Conservation (phyloP, 2,329 filamentous ascomycete genomes). For the Claviceps pazoutovae region DNA sequence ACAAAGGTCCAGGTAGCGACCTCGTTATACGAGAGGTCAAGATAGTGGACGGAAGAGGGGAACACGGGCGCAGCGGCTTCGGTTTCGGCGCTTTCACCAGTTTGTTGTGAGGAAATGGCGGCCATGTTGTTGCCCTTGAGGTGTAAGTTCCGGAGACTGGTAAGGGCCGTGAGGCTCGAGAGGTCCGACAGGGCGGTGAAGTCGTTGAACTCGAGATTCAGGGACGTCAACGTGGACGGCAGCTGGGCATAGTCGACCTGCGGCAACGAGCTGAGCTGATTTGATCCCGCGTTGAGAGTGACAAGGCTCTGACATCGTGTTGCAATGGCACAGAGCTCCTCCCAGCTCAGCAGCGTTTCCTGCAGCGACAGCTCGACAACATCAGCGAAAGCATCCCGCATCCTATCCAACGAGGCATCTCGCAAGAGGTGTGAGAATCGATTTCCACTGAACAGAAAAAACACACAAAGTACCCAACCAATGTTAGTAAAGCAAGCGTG, state of each 20-base stretch:
- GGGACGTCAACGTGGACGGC: slow-evolving; percentile 38
- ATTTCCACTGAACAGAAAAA: slow-evolving; percentile 46
- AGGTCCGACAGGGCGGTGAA: slow-evolving; percentile 48
- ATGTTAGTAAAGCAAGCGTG: background rate
- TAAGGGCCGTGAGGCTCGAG: slow-evolving; percentile 34
- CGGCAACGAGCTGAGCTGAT: slow-evolving; percentile 41
- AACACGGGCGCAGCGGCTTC: slow-evolving; percentile 30
- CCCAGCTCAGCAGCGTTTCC: slow-evolving; percentile 53
- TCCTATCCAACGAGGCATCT: slow-evolving; percentile 16
- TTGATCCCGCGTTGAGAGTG: slow-evolving; percentile 39
- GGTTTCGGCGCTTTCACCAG: slow-evolving; percentile 20
- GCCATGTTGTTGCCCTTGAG: slow-evolving; percentile 67
- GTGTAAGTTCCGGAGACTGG: slow-evolving; percentile 43
- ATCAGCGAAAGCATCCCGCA: slow-evolving; percentile 29
- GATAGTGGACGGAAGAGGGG: slow-evolving; percentile 39
- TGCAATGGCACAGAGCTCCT: slow-evolving; percentile 42
- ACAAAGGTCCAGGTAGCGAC: slow-evolving; percentile 61
- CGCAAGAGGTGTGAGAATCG: slow-evolving; percentile 40
- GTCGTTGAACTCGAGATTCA: slow-evolving; percentile 61
- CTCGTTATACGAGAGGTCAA: slow-evolving; percentile 63
- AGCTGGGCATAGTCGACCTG: slow-evolving; percentile 25
- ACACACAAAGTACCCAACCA: background rate
- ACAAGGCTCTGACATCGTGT: slow-evolving; percentile 38
- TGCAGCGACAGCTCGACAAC: slow-evolving; percentile 51
- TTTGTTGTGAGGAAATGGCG: slow-evolving; percentile 16